Evolutionary conservation across 345 rosid genomes (phyloP).

Genomic region (Murraya paniculata): DNA sequence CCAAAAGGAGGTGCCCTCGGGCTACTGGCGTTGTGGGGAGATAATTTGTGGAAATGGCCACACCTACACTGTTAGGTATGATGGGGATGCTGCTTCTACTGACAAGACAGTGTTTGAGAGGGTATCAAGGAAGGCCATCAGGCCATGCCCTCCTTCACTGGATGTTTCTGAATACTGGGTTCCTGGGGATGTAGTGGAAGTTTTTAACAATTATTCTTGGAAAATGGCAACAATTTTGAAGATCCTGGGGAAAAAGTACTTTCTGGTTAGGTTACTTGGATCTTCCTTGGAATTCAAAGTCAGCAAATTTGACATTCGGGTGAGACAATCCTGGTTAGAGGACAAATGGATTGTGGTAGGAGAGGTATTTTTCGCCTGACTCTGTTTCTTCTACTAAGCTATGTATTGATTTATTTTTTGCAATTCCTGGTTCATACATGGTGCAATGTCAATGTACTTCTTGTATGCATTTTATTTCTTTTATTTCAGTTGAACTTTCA

Average conservation of each 20-base stretch:
- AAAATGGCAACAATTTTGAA: slow-evolving; percentile 63
- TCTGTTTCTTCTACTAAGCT: neutral
- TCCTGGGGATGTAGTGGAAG: slow-evolving; percentile 79
- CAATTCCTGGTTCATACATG: neutral
- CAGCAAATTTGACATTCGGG: slow-evolving; percentile 42
- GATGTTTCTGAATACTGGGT: slow-evolving; percentile 43
- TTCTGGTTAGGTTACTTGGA: slow-evolving; percentile 62
- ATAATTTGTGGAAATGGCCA: slow-evolving; percentile 64
- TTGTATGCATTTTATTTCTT: neutral
- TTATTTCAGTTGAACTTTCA: neutral
- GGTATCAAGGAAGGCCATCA: slow-evolving; percentile 51
- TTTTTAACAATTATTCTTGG: slow-evolving; percentile 61
- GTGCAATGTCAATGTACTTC: neutral
- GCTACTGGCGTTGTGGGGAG: slow-evolving; percentile 75
- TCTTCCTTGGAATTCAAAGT: slow-evolving; percentile 56
- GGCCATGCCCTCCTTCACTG: slow-evolving; percentile 55
- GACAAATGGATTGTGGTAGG: slow-evolving; percentile 62
- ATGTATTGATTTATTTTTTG: neutral
- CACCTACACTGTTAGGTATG: slow-evolving; percentile 54
- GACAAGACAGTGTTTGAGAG: slow-evolving; percentile 29
- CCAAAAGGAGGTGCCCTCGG: slow-evolving; percentile 53
- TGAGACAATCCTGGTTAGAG: slow-evolving; percentile 73
- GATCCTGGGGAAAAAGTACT: slow-evolving; percentile 41
- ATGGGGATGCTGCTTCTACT: slow-evolving; percentile 16
- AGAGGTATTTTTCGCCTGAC: slow-evolving; percentile 34